Evolutionary conservation across 805 yeast genomes (phyloP).

Genomic region (Pichia manshurica): DNA sequence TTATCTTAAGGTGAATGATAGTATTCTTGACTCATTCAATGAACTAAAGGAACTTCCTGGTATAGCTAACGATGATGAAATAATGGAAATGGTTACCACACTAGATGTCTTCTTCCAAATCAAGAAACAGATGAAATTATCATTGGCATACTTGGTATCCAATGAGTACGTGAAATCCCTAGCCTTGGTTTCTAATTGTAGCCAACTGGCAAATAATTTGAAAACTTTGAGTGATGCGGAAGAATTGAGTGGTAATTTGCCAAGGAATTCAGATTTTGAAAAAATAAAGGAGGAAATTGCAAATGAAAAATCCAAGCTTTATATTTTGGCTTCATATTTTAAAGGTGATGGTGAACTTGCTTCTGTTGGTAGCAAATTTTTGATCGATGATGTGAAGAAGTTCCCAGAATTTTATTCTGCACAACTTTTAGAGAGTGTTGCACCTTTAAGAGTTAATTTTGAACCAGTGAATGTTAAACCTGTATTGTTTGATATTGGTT

Average conservation of each 20-base stretch:
- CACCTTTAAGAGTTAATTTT: constrained; percentile 32
- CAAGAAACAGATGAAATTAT: constrained; percentile 38
- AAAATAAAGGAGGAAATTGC: constrained; percentile 21
- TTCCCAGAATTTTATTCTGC: constrained; percentile 26
- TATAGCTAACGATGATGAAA: constrained; percentile 76
- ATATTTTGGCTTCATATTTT: constrained; percentile 45
- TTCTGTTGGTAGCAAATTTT: constrained; percentile 15
- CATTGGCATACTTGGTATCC: constrained; percentile 38
- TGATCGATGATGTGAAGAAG: constrained; percentile 27
- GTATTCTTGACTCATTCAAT: constrained; percentile 45
- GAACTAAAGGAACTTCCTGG: constrained; percentile 83
- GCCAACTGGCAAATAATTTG: constrained; percentile 7
- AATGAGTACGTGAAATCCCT: constrained; percentile 43
- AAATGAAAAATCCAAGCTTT: constrained; percentile 28
- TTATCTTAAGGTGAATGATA: constrained; percentile 42
- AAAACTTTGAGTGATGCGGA: constrained; percentile 2
- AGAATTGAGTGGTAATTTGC: constrained; percentile 31
- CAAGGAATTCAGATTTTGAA: constrained; percentile 32
- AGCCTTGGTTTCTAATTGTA: constrained; percentile 35
- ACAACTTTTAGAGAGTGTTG: constrained; percentile 29
- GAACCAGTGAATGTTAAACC: constrained; percentile 76
- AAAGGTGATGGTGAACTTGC: constrained; percentile 19
- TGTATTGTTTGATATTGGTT: constrained; percentile 86
- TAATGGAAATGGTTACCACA: constrained; percentile 47
- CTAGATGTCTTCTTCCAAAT: constrained; percentile 45